A percentile compares a stretch with the other conserved stretches of the same genome.
These are phyloP conservation scores for Acmispon strigosus DNA, from an alignment of 306 rosid species.

Conservation along the genomic window DNA sequence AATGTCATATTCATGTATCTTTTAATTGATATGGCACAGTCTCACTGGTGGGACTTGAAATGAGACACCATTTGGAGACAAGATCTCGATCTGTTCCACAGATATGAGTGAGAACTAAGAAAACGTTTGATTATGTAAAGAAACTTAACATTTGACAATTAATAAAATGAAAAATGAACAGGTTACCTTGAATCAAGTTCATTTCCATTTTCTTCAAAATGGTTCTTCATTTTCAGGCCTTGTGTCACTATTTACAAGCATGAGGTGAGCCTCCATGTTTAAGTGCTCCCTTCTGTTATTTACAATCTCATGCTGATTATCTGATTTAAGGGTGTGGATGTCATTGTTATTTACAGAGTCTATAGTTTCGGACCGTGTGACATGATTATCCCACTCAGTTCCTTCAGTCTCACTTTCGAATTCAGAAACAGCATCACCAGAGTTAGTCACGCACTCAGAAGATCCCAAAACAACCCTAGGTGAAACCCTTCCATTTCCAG, in stretches of 20 bases:
- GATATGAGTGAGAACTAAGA: no score
- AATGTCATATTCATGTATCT: no score
- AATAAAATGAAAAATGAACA: neutral
- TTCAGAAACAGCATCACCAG: constrained; percentile 26
- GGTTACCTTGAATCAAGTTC: constrained; percentile 51
- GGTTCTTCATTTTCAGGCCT: constrained; percentile 68
- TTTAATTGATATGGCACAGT: no score
- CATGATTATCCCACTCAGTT: constrained; percentile 41
- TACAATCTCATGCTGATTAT: constrained; percentile 68
- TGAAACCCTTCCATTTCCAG: constrained; percentile 51
- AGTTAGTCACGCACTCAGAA: constrained; percentile 24
- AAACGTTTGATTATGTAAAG: neutral
- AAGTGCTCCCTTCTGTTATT: constrained; percentile 68
- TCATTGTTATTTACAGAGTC: constrained; percentile 62
- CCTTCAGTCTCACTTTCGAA: constrained; percentile 35
- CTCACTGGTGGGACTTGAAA: no score
- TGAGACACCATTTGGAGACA: no score
- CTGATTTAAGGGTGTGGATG: constrained; percentile 43
- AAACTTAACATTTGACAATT: neutral
- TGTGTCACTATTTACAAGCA: constrained; percentile 71
- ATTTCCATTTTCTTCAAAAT: constrained; percentile 43
- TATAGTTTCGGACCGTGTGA: constrained; percentile 28
- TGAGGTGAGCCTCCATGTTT: constrained; percentile 62
- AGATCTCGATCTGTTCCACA: no score
- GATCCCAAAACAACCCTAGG: constrained; percentile 31